Conservation (phyloP, 78 protist species). For the Parvularia atlantis region DNA sequence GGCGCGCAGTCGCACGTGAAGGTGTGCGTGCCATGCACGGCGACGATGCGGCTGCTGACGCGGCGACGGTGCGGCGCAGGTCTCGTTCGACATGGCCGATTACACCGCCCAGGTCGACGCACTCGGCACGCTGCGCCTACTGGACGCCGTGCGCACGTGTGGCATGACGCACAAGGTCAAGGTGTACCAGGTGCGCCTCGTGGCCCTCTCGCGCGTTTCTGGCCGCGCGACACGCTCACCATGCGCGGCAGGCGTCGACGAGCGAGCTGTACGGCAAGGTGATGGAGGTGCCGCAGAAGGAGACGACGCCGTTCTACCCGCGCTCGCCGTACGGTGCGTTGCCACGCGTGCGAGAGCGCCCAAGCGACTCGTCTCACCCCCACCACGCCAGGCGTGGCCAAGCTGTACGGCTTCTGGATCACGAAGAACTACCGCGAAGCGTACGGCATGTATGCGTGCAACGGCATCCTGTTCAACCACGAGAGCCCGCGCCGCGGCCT, state of each 20-base stretch:
- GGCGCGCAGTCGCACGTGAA: conserved; percentile 77
- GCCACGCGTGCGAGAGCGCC: neutral
- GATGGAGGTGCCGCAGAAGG: conserved; percentile 72
- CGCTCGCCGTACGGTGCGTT: conserved; percentile 74
- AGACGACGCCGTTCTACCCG: conserved; percentile 92
- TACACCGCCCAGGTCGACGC: conserved; percentile 87
- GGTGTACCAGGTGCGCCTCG: no score
- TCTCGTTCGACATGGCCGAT: conserved; percentile 82
- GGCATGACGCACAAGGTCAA: conserved; percentile 38
- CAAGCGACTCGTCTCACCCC: neutral
- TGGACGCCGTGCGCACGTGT: conserved; percentile 80
- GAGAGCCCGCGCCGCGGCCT: conserved; percentile 66
- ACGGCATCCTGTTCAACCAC: conserved; percentile 93
- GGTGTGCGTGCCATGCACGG: no score
- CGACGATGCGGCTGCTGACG: no score
- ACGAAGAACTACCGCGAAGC: conserved; percentile 89
- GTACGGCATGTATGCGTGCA: conserved; percentile 67
- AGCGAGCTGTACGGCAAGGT: conserved; percentile 83
- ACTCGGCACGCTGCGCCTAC: conserved; percentile 71
- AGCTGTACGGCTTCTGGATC: conserved; percentile 87
- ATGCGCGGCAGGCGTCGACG: no score
- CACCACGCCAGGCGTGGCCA: conserved; percentile 80
- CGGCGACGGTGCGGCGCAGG: no score
- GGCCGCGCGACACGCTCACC: no score
- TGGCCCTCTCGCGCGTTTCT: no score